phyloP scores from a whole-genome alignment of 2,329 filamentous ascomycete species.

The Coniochaeta sp. region DNA sequence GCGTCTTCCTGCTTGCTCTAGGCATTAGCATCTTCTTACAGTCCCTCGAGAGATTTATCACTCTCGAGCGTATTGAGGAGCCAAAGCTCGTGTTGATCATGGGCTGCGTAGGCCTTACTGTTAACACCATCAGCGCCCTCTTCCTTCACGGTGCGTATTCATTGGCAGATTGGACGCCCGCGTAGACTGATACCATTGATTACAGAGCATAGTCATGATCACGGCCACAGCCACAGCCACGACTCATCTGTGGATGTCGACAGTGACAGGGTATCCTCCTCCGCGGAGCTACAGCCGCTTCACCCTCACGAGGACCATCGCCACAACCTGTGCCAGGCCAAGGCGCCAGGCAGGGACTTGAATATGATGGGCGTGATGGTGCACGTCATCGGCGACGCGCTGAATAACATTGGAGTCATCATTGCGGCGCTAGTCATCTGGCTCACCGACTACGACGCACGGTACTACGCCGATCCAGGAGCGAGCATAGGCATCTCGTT shows the following conservation, averaged over 20 bases:
- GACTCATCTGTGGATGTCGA: neutral
- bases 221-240: constrained; percentile 19
- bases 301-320: constrained; percentile 40
- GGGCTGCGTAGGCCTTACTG: constrained; percentile 55
- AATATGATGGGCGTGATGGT: constrained; percentile 64
- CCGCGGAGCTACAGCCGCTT: constrained; percentile 14
- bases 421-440: constrained; percentile 62
- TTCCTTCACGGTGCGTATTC: constrained; percentile 53
- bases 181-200: neutral
- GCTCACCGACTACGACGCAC: constrained; percentile 45
- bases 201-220: constrained; percentile 21
- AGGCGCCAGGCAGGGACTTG: constrained; percentile 46
- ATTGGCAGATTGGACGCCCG: neutral
- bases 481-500: constrained; percentile 61
- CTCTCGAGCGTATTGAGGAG: constrained; percentile 50
- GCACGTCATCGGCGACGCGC: constrained; percentile 64
- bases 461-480: constrained; percentile 67
- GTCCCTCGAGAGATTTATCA: constrained; percentile 62
- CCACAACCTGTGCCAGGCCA: constrained; percentile 26
- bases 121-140: constrained; percentile 60
- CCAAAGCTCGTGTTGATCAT: constrained; percentile 62
- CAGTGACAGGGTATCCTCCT: neutral
- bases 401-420: constrained; percentile 73
- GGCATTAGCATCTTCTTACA: constrained; percentile 68
- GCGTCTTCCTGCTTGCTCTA: constrained; percentile 64